Base-by-base conservation (phyloP, 108 stramenopile species). In the Cyclotella choctawhatcheeana region DNA sequence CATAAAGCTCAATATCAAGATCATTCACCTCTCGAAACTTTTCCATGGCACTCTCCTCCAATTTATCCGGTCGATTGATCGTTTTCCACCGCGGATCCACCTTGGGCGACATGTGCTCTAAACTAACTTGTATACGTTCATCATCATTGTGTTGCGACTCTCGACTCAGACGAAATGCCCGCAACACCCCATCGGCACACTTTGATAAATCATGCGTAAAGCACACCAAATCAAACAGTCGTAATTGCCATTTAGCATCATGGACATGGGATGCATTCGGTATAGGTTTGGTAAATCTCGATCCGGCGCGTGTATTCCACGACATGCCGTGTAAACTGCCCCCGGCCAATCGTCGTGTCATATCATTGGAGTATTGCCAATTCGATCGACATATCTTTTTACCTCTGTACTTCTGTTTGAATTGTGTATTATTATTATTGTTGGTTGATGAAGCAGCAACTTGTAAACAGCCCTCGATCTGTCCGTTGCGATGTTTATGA, bases 281-380 rank as follows among this genome's bases (percentile, higher is more conserved):
- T 35, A 7, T 14, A 16, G 34, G 13, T 3, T n/a, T 8, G 3
- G 13, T 2, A 20, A 18, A 60, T 37, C 37, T 31, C 8, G 14
- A 14, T 60, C 37, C 58, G 3, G 33, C 20, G 13, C 10, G 16
- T 21, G 32, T 33, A 34, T 35, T 33, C 58, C 58, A 60, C 2
- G 34, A 35, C 2, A 34, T 60, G 24, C n/a, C 33, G n/a, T n/a
- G n/a, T n/a, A n/a, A n/a, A 13, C 8, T 13, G 16, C 17, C 16
- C 13, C 58, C 58, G 3, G 58, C 58, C 31, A 60, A 37, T 16
- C 58, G 58, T 18, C 58, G 4, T 8, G 58, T 60, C 58, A 60
- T 60, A 24, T 60, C 58, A 20, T 60, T 60, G 8, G 58, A 33
- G 18, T 60, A 60, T 35, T 60, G 58, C 58, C 58, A 60, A 5